These are phyloP conservation scores for Leccinum barrowsii DNA, from an alignment of 768 basidiomycete genomes.

Conservation along the genomic window DNA sequence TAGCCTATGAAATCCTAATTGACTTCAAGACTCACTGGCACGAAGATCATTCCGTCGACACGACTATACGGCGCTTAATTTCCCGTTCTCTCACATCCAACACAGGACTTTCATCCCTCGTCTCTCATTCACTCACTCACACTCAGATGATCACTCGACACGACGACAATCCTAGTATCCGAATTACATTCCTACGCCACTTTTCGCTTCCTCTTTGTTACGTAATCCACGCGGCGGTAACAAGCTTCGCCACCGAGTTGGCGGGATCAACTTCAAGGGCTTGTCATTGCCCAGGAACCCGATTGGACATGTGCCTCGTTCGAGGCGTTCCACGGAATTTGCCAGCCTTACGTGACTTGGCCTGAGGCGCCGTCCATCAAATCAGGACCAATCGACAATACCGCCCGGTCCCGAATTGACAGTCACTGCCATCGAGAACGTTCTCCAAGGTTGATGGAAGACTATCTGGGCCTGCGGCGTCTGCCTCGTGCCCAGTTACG, in stretches of 20 bases:
- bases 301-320: background rate
- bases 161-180: background rate
- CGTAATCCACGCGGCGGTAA: background rate
- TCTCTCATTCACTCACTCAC: background rate
- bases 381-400: too few species aligned
- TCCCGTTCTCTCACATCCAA: background rate
- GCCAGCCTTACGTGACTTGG: background rate
- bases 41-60: background rate
- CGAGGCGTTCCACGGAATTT: background rate
- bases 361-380: too few species aligned
- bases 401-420: slow-evolving; percentile 7
- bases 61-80: background rate
- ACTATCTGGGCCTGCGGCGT: slow-evolving; percentile 6
- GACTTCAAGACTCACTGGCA: background rate
- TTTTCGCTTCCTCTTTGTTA: background rate
- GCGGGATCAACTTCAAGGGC: background rate
- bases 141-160: background rate
- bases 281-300: background rate
- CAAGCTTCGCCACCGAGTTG: background rate
- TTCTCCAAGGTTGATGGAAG: background rate
- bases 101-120: background rate
- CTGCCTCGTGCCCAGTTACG: background rate
- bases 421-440: background rate
- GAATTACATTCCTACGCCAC: background rate
- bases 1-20: background rate